phyloP scores from a whole-genome alignment of 371 early-diverging fungal genomes.

The Zancudomyces culisetae region DNA sequence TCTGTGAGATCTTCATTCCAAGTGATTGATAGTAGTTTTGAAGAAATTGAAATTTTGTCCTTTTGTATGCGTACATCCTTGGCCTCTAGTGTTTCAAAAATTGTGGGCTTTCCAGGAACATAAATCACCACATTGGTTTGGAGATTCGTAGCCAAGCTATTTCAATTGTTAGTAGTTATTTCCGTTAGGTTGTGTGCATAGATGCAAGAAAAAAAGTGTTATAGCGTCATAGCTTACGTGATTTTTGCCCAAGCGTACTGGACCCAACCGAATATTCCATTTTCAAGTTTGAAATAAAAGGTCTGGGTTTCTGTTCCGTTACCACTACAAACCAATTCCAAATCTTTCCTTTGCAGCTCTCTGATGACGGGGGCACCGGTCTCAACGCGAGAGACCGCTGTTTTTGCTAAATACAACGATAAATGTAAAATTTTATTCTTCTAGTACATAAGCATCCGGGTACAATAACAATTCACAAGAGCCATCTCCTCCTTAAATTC shows the following conservation, averaged over 20 bases:
- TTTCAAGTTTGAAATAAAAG: conserved; percentile 54
- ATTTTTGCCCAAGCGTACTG: conserved; percentile 73
- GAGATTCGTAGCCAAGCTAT: conserved; percentile 38
- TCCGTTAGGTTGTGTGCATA: not conserved
- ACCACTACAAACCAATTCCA: conserved; percentile 50
- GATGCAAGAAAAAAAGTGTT: not conserved
- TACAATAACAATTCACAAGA: no score
- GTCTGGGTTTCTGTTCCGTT: conserved; percentile 79
- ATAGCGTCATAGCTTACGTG: conserved; percentile 34
- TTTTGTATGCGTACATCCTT: conserved; percentile 39
- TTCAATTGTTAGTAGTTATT: not conserved
- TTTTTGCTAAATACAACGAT: conserved; percentile 18
- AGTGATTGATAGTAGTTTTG: conserved; percentile 43
- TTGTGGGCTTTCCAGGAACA: conserved; percentile 36
- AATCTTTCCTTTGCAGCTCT: conserved; percentile 36
- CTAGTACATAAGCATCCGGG: no score
- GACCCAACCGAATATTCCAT: conserved; percentile 55
- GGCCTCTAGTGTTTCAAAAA: conserved; percentile 52
- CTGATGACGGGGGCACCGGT: conserved; percentile 24
- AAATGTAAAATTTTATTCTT: conserved; percentile 7
- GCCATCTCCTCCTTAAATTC: no score
- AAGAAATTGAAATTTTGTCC: conserved; percentile 49
- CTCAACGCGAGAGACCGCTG: conserved; percentile 19
- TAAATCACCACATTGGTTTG: conserved; percentile 60
- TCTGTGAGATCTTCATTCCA: conserved; percentile 17